Conservation (phyloP, 2,329 filamentous ascomycete genomes). For the Achaetomium macrosporum region DNA sequence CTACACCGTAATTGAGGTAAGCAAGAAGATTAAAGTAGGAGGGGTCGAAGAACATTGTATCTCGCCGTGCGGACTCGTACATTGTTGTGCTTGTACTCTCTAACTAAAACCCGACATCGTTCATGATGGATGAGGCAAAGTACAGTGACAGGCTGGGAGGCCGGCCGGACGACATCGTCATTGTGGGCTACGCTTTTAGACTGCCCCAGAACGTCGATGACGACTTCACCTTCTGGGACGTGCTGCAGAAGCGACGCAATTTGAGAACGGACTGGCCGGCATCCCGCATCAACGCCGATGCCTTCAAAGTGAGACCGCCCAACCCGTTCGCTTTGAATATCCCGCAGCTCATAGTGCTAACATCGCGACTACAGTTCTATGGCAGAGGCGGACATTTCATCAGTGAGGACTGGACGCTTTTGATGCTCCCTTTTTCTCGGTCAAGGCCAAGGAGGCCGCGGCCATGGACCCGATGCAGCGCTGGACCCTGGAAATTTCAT, state of each 20-base stretch:
- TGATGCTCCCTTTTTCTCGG: slow-evolving; percentile 34
- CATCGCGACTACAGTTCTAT: too few species aligned
- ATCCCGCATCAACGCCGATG: not conserved
- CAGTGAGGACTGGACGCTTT: slow-evolving; percentile 27
- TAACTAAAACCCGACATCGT: not conserved
- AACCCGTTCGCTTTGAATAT: too few species aligned
- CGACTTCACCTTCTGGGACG: not conserved
- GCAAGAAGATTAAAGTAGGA: too few species aligned
- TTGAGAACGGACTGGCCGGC: not conserved
- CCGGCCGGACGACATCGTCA: not conserved
- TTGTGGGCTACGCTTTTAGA: not conserved
- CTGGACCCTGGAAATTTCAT: not conserved
- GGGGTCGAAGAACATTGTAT: too few species aligned
- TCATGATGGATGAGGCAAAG: not conserved
- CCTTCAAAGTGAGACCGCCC: not conserved
- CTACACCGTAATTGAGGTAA: too few species aligned
- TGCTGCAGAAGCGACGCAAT: not conserved
- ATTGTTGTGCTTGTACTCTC: too few species aligned
- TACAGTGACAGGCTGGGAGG: not conserved
- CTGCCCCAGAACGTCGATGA: not conserved
- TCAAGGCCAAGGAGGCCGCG: slow-evolving; percentile 32
- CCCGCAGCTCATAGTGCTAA: too few species aligned
- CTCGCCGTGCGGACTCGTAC: too few species aligned
- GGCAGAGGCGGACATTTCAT: slow-evolving; percentile 30
- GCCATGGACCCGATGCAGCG: slow-evolving; percentile 26